Evolutionary conservation across 768 basidiomycete genomes (phyloP), one percentile per base, ranked within the genome.

Genomic region (Podaxis sp.): DNA sequence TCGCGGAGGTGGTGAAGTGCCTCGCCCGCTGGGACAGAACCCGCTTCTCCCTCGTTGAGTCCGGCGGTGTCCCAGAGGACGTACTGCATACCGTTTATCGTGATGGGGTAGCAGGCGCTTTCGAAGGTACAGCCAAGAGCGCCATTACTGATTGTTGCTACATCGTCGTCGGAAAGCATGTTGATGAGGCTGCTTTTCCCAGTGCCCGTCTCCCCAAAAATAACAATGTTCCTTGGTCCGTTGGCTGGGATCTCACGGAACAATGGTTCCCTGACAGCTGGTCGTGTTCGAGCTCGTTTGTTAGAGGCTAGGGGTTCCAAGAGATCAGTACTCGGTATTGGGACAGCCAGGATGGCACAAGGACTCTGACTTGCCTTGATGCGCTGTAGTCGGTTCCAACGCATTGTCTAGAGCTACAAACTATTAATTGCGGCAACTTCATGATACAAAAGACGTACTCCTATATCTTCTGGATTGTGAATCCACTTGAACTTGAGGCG

Each of bases 171-270:
- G 61, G 70, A 68, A 47, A 82, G 67, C 74, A 79, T 74, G 67
- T 79, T 78, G 58, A 81, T 68, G 61, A 79, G 67, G 27, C 76
- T 79, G 67, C 79, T 77, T 64, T 82, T 80, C 62, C 72, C 73
- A 25, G 65, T 63, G 15, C 79, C 79, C 0, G 77, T 73, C 58
- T 80, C 76, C 0, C 80, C 79, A 52, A 80, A 81, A 36, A 81
- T 63, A 15, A 80, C 67, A 52, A 80, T 59, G 49, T 75, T 78
- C 9, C 36, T 52, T 3, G 60, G 54, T 13, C 38, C 37, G 38
- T 27, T 19, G 52, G 49, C 33, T 50, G 49, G 13, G 40, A 58
- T 43, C n/a, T 55, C 19, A 8, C 59, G 41, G 19, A 66, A 53
- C 17, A 64, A 47, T 46, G 46, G 47, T 33, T 25, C 46, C 9